These are phyloP conservation scores for Chrysoporthe puriensis DNA, from an alignment of 2,329 filamentous ascomycete genomes.

Conservation along the genomic window DNA sequence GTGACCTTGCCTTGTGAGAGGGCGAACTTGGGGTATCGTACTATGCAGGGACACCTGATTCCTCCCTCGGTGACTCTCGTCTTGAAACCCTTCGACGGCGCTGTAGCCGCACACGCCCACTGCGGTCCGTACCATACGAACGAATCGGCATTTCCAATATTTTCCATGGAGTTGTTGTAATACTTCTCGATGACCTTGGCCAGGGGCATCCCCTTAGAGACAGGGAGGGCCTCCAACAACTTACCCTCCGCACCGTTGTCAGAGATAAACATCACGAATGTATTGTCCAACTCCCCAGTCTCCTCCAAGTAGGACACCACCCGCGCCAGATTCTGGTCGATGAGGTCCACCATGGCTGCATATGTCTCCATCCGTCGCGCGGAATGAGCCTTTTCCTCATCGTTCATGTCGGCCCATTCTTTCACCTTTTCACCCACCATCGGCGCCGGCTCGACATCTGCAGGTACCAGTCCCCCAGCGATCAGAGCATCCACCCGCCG, in stretches of 20 bases:
- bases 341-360: conserved; percentile 66
- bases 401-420: conserved; percentile 50
- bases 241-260: conserved; percentile 52
- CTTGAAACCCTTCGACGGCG: conserved; percentile 36
- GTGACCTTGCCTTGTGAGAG: conserved; percentile 43
- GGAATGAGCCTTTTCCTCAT: conserved; percentile 51
- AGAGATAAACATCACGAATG: conserved; percentile 65
- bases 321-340: conserved; percentile 63
- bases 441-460: conserved; percentile 54
- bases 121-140: conserved; percentile 62
- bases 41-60: conserved; percentile 55
- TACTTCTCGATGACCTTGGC: conserved; percentile 46
- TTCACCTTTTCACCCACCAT: conserved; percentile 52
- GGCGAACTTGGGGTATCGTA: conserved; percentile 32
- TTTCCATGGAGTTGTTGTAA: conserved; percentile 60
- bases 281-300: conserved; percentile 64
- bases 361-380: conserved; percentile 63
- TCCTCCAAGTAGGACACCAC: conserved; percentile 59
- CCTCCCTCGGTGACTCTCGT: conserved; percentile 51
- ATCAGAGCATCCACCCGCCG: conserved; percentile 58
- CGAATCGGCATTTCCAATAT: conserved; percentile 55
- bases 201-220: conserved; percentile 27
- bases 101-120: conserved; percentile 49
- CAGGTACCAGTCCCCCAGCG: conserved; percentile 57
- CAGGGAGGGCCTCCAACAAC: conserved; percentile 31